Base-by-base conservation (phyloP, 306 rosid genomes). In the Carpinus fangiana region DNA sequence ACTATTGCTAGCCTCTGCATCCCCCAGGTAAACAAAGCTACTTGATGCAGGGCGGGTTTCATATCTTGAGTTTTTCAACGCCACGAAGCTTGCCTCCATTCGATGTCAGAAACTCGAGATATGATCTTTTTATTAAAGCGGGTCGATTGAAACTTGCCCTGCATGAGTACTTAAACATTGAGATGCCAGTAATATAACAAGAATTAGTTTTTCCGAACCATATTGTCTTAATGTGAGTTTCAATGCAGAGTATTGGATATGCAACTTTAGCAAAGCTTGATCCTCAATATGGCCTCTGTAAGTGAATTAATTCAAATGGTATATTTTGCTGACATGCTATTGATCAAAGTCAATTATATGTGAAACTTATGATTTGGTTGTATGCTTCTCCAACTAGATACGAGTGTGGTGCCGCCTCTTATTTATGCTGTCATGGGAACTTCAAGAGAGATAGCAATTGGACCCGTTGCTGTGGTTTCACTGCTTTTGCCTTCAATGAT, bases 251-350 rank as follows among this genome's bases (percentile, higher is more conserved):
- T 79, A 92, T 94, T 83, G 97, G 98, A 21, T 94, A 92, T 84
- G 98, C 97, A 17, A 90, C 91, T 72, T 79, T 92, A 38, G 98
- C 97, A 55, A 89, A 87, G 81, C 94, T 94, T 76, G 93, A 85
- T 57, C 98, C 97, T 55, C 90, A 89, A 76, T 92, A 89, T 82
- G 97, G 98, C 14, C 97, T 94, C 18, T 94, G 97, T 94, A 85
- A 94, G 97, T 75, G 23, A 38, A 74, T 47, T 8, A 6, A 57
- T 31, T 21, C 1, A 72, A 50, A 2, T 8, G 13, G 36, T 13
- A 73, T 4, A 3, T 57, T 60, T 34, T 73, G 77, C 31, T 31
- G 34, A 34, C 1, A n/a, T 55, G 12, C 17, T 36, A 14, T 51
- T 38, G 67, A 20, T 31, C 34, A 31, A 0, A 5, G 17, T 45